These are phyloP conservation scores for Bocquillonia castaneifolia DNA, from an alignment of 441 rosid genomes.

Conservation along the genomic window DNA sequence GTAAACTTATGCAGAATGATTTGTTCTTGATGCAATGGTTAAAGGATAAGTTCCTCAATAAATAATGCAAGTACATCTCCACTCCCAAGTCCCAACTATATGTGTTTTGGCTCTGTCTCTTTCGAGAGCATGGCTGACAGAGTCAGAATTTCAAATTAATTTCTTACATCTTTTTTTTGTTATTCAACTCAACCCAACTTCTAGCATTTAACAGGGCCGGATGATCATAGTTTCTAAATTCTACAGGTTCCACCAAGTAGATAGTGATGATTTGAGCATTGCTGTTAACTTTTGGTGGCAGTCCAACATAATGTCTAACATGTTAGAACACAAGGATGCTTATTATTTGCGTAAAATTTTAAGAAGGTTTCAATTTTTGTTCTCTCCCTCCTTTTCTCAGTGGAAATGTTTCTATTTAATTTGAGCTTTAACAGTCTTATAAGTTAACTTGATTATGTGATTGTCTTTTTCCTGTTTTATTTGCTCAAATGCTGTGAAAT, in stretches of 20 bases:
- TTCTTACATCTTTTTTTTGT: background rate
- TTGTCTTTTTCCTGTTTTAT: slow-evolving; percentile 23
- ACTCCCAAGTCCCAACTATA: background rate
- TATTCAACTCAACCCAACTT: slow-evolving; percentile 10
- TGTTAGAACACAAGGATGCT: slow-evolving; percentile 83
- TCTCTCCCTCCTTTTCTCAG: background rate
- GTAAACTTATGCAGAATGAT: background rate
- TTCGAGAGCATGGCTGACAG: background rate
- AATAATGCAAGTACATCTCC: background rate
- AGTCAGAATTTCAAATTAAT: background rate
- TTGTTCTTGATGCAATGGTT: background rate
- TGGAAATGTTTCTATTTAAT: slow-evolving; percentile 11
- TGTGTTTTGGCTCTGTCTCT: background rate
- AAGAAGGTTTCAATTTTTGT: slow-evolving; percentile 45
- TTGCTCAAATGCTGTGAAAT: slow-evolving; percentile 22
- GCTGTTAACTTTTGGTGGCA: slow-evolving; percentile 95
- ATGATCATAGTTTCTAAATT: slow-evolving; percentile 27
- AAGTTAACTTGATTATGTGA: slow-evolving; percentile 30
- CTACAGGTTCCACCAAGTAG: slow-evolving; percentile 84
- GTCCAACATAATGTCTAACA: slow-evolving; percentile 55
- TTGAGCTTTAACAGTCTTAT: slow-evolving; percentile 9
- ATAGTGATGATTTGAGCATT: slow-evolving; percentile 71
- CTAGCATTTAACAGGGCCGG: slow-evolving; percentile 13
- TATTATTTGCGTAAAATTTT: slow-evolving; percentile 77
- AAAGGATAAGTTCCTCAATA: background rate